These are phyloP conservation scores for Saccharomycopsis guyanensis DNA, from an alignment of 805 yeast genomes.

Conservation along the genomic window DNA sequence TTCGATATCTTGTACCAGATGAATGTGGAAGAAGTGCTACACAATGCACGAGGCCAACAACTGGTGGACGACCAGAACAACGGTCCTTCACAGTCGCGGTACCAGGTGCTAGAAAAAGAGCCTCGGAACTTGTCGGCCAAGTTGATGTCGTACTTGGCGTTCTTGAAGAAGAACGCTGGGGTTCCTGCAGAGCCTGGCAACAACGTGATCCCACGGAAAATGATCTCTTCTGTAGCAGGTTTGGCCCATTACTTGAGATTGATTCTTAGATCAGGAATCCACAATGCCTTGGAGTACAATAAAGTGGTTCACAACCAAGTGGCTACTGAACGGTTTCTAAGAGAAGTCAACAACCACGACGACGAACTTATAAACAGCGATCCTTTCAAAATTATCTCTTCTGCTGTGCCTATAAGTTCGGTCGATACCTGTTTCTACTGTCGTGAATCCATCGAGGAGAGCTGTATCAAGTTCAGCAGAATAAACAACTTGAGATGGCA, in stretches of 20 bases:
- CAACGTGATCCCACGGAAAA: conserved; percentile 49
- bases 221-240: conserved; percentile 74
- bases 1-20: conserved; percentile 43
- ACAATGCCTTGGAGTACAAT: conserved; percentile 65
- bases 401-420: conserved; percentile 45
- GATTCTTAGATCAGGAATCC: conserved; percentile 71
- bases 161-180: conserved; percentile 49
- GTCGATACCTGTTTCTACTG: conserved; percentile 75
- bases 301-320: conserved; percentile 46
- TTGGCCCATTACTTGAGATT: conserved; percentile 89
- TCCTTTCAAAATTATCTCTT: conserved; percentile 32
- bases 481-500: conserved; percentile 74
- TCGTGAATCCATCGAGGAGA: conserved; percentile 70
- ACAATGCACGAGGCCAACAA: conserved; percentile 15
- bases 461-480: conserved; percentile 48
- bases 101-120: conserved; percentile 9
- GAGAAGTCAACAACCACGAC: conserved; percentile 43
- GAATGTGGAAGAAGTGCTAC: conserved; percentile 22
- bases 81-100: conserved; percentile 4
- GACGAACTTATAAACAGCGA: conserved; percentile 26
- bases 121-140: conserved; percentile 87
- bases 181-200: conserved; percentile 17
- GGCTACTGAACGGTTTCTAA: conserved; percentile 58
- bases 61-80: conserved; percentile 14
- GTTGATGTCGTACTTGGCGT: conserved; percentile 80